A percentile compares a stretch with the other conserved stretches of the same genome.
These are phyloP conservation scores for Sporothrix dimorphospora DNA, from an alignment of 2,329 filamentous ascomycete genomes.

Conservation along the genomic window DNA sequence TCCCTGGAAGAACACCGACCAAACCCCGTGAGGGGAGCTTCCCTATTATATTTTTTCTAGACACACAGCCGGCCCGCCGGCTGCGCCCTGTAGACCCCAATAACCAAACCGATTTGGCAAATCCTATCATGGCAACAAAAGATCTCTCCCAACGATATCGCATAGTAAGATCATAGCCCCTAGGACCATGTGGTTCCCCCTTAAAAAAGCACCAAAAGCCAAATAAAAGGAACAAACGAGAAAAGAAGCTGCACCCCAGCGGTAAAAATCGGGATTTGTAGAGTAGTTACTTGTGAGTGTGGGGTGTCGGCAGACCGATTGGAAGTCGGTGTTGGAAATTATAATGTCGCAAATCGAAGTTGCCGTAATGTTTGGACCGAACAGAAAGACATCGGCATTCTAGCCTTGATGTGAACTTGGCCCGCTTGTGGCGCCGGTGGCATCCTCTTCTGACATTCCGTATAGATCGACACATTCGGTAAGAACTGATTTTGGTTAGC, in stretches of 20 bases:
- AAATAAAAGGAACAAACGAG: not conserved
- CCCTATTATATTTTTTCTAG: constrained; percentile 21
- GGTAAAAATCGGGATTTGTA: too few species aligned
- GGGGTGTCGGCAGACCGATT: not conserved
- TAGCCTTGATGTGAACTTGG: constrained; percentile 25
- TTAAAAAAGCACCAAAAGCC: not conserved
- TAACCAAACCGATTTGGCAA: not conserved
- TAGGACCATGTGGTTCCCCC: too few species aligned
- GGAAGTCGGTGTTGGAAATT: not conserved
- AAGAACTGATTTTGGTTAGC: not conserved
- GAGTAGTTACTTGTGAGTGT: not conserved
- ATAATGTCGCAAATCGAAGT: not conserved
- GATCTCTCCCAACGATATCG: not conserved
- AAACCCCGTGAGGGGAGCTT: constrained; percentile 27
- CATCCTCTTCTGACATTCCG: constrained; percentile 45
- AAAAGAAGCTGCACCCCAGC: not conserved
- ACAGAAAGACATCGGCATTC: too few species aligned
- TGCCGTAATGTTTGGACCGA: not conserved
- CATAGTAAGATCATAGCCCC: not conserved
- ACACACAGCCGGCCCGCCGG: constrained; percentile 20
- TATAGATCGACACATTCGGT: constrained; percentile 51
- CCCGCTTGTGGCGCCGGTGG: constrained; percentile 37
- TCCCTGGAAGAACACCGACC: not conserved
- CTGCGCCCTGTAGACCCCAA: not conserved
- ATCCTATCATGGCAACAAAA: not conserved